A percentile compares a stretch with the other conserved stretches of the same genome.
phyloP scores from a whole-genome alignment of 202 grass and related monocot species.

The Cymbopogon flexuosus region DNA sequence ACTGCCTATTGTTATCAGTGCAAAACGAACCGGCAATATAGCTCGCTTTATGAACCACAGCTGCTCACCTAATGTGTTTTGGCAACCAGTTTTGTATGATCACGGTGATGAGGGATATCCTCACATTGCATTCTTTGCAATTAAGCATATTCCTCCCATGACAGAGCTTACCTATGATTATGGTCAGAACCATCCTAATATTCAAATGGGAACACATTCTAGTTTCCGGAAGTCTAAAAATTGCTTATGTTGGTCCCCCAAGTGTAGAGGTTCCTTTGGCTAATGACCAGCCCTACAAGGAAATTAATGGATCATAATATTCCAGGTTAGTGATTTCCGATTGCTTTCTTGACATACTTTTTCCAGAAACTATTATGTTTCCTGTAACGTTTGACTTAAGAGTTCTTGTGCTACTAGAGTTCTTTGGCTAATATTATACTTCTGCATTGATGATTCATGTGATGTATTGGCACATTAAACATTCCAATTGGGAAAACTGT shows the following conservation, averaged over 20 bases:
- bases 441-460: not conserved
- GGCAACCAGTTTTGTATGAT: constrained; percentile 74
- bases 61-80: constrained; percentile 77
- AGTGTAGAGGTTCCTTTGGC: constrained; percentile 71
- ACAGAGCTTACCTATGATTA: constrained; percentile 81
- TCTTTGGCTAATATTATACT: not conserved
- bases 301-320: constrained; percentile 4
- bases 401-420: not conserved
- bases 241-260: constrained; percentile 55
- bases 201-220: constrained; percentile 22
- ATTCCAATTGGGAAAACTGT: not conserved
- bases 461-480: not conserved
- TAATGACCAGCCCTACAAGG: constrained; percentile 8
- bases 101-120: constrained; percentile 53
- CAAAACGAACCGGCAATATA: constrained; percentile 59
- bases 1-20: constrained; percentile 54
- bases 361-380: not conserved
- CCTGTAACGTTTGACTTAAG: not conserved
- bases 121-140: constrained; percentile 71
- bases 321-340: constrained; percentile 27
- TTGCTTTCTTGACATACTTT: not conserved
- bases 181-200: constrained; percentile 47
- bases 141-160: constrained; percentile 77
- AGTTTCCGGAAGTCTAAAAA: constrained; percentile 36
- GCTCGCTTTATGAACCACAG: constrained; percentile 86